Percentiles rank a stretch among this genome's conserved stretches.
These are phyloP conservation scores for Mycena polygramma DNA, from an alignment of 768 basidiomycete species.

Conservation along the genomic window DNA sequence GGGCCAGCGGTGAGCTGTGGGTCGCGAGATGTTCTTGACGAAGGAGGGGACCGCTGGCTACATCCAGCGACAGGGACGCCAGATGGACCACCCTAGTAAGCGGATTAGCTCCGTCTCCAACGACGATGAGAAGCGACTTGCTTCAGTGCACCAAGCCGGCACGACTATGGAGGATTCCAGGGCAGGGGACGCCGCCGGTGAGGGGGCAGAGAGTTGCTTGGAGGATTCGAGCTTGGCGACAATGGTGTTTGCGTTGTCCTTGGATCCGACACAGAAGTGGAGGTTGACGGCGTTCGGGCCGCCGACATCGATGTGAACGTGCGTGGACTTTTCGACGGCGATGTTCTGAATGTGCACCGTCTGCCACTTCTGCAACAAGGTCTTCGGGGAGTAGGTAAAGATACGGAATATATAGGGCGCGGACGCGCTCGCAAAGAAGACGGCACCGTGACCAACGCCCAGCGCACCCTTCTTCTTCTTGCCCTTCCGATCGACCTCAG, in stretches of 20 bases:
- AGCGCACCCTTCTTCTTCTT: conserved; percentile 99
- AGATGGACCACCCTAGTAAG: conserved; percentile 1
- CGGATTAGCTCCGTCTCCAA: conserved; percentile 44
- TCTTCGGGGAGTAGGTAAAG: conserved; percentile 58
- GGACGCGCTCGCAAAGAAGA: conserved; percentile 97
- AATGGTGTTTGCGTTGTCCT: conserved; percentile 88
- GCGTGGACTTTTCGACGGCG: conserved; percentile 86
- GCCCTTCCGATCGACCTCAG: conserved; percentile 92
- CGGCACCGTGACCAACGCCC: conserved; percentile 92
- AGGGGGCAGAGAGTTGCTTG: conserved; percentile 62
- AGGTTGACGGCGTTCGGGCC: conserved; percentile 73
- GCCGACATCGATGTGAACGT: conserved; percentile 82
- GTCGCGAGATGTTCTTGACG: background rate
- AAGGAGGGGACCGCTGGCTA: conserved; percentile 3
- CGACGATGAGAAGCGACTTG: conserved; percentile 49
- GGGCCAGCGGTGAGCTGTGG: conserved; percentile 12
- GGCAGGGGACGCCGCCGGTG: conserved; percentile 33
- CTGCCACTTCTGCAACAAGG: conserved; percentile 96
- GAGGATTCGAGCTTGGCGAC: conserved; percentile 85
- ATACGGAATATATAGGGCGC: conserved; percentile 55
- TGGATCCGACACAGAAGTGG: conserved; percentile 88
- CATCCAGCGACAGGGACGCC: background rate
- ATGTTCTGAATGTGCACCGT: conserved; percentile 75
- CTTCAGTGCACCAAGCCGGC: conserved; percentile 56
- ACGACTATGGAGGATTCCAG: conserved; percentile 65